These are phyloP conservation scores for Ceratocystis albifundus DNA, from an alignment of 2,329 filamentous ascomycete genomes.

Conservation along the genomic window DNA sequence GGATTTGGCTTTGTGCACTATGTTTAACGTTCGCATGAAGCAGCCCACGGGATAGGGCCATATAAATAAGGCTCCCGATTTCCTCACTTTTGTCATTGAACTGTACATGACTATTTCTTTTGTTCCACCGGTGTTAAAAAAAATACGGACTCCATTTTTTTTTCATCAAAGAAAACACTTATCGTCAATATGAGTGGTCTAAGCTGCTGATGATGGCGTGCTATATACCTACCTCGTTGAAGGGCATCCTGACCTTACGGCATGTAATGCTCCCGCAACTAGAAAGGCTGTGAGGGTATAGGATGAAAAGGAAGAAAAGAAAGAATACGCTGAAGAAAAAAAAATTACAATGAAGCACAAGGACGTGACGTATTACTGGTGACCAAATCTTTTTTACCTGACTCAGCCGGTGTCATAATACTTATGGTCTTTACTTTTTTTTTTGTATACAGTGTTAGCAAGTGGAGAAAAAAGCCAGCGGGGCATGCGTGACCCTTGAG, in stretches of 20 bases:
- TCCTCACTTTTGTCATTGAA: slow-evolving; percentile 16
- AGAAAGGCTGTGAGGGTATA: slow-evolving; percentile 16
- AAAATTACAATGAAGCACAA: neutral
- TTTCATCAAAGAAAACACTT: slow-evolving; percentile 8
- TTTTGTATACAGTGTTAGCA: neutral
- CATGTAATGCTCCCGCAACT: slow-evolving; percentile 1
- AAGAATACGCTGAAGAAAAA: neutral
- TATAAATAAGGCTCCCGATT: slow-evolving; percentile 22
- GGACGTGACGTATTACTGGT: neutral
- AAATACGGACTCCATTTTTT: slow-evolving; percentile 17
- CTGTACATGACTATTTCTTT: slow-evolving; percentile 17
- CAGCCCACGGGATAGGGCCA: slow-evolving; percentile 22
- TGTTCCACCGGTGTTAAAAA: slow-evolving; percentile 20
- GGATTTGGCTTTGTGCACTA: slow-evolving; percentile 24
- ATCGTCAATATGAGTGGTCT: neutral
- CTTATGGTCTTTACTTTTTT: neutral
- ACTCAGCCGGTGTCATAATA: neutral
- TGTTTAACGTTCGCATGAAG: slow-evolving; percentile 23
- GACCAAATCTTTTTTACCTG: too few species aligned
- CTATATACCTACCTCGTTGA: slow-evolving; percentile 5
- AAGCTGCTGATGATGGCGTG: slow-evolving; percentile 10
- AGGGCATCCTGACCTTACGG: neutral
- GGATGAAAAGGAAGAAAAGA: slow-evolving; percentile 9
- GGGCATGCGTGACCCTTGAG: neutral
- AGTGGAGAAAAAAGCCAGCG: slow-evolving; percentile 1